phyloP scores from a whole-genome alignment of 139 green algal species.

The Coelastrella sp. region DNA sequence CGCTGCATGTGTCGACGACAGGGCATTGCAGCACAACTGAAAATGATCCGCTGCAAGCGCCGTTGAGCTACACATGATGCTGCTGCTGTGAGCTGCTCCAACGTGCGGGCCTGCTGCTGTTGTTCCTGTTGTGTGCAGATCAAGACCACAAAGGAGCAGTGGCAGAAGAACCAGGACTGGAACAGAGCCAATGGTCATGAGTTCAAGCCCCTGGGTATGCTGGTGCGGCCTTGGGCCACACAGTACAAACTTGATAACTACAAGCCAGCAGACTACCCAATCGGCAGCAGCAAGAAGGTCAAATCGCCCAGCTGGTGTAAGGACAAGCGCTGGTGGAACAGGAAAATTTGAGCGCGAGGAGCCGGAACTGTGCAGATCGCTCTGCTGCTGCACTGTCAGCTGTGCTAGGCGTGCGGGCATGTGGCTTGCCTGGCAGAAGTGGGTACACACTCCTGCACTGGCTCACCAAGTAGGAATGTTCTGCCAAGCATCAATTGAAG shows the following conservation, averaged over 20 bases:
- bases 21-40: no score
- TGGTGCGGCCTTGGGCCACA: constrained; percentile 46
- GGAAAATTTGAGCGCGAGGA: background rate
- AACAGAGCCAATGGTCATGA: background rate
- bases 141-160: constrained; percentile 44
- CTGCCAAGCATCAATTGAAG: no score
- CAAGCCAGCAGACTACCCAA: constrained; percentile 31
- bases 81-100: background rate
- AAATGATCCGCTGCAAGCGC: background rate
- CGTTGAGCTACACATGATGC: background rate
- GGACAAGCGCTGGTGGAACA: background rate
- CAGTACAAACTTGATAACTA: constrained; percentile 30
- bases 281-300: constrained; percentile 29
- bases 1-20: no score
- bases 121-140: background rate
- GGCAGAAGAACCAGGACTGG: constrained; percentile 32
- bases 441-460: no score
- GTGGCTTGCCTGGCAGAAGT: no score
- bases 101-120: background rate
- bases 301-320: constrained; percentile 29
- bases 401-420: no score
- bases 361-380: background rate
- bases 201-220: constrained; percentile 44
- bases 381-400: no score
- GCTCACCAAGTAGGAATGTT: no score